Evolutionary conservation across 257 asterid genomes (phyloP).

Genomic region (Pogostemon cablin): DNA sequence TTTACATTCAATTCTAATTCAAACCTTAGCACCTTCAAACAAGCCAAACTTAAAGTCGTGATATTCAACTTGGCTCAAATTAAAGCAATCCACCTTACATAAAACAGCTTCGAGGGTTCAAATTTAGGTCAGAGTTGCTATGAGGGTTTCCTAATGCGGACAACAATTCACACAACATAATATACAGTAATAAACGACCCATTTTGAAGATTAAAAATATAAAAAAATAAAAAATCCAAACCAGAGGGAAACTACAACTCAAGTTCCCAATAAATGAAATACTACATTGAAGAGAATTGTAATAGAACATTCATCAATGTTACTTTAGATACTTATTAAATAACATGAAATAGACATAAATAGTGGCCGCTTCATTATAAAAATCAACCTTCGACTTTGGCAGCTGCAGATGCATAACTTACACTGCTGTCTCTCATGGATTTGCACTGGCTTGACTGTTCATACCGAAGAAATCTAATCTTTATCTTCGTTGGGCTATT

Average conservation of each 20-base stretch:
- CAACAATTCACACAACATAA: not conserved
- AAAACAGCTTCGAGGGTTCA: too few relatives aligned
- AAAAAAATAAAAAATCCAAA: not conserved
- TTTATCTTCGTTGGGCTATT: conserved; percentile 68
- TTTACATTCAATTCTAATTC: too few relatives aligned
- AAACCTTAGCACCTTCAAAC: too few relatives aligned
- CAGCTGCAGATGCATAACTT: conserved; percentile 95
- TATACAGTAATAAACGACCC: not conserved
- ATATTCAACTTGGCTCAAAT: too few relatives aligned
- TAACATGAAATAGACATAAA: not conserved
- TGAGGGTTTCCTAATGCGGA: too few relatives aligned
- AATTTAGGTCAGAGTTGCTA: too few relatives aligned
- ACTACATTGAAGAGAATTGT: not conserved
- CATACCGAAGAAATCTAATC: conserved; percentile 79
- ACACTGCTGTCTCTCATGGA: conserved; percentile 92
- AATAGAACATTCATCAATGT: not conserved
- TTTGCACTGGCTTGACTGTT: conserved; percentile 94
- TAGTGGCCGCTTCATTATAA: not conserved
- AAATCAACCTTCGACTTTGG: conserved; percentile 62
- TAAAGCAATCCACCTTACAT: too few relatives aligned
- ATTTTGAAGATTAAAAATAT: too few relatives aligned
- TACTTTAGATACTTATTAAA: not conserved
- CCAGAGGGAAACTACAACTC: not conserved
- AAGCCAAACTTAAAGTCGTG: too few relatives aligned
- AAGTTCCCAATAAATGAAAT: not conserved